These are phyloP conservation scores for Aegle marmelos DNA, from an alignment of 345 rosid species.

Conservation along the genomic window DNA sequence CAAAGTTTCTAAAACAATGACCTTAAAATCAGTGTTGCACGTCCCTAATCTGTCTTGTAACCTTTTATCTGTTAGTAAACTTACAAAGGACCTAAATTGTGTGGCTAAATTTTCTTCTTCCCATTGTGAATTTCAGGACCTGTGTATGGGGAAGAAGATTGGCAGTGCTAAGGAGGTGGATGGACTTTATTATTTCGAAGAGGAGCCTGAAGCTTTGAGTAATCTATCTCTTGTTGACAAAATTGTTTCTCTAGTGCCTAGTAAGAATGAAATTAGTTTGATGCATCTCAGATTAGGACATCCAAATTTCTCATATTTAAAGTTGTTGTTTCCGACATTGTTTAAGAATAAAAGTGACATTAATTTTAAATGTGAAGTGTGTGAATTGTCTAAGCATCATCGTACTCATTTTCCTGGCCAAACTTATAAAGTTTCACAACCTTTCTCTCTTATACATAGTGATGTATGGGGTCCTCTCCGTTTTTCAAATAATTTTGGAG, in stretches of 20 bases:
- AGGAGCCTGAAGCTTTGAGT: too few species aligned
- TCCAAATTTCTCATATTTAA: not conserved
- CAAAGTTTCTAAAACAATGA: not conserved
- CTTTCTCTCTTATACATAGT: too few species aligned
- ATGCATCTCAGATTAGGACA: not conserved
- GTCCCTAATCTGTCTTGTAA: not conserved
- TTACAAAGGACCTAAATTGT: not conserved
- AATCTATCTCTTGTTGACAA: too few species aligned
- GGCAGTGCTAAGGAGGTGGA: not conserved
- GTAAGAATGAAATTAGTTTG: too few species aligned
- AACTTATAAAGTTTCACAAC: too few species aligned
- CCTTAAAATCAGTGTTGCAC: not conserved
- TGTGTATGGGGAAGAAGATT: not conserved
- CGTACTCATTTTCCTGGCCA: not conserved
- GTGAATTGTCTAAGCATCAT: not conserved
- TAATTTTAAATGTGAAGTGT: not conserved
- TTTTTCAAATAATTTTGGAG: not conserved
- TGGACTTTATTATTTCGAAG: too few species aligned
- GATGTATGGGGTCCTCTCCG: too few species aligned
- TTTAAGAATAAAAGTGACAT: not conserved
- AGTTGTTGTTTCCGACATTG: not conserved
- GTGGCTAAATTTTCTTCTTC: too few species aligned
- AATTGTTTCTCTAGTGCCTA: too few species aligned
- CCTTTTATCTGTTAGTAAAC: not conserved
- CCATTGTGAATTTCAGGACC: too few species aligned